Evolutionary conservation across 768 basidiomycete species (phyloP).

Genomic region (Cyathus striatus): DNA sequence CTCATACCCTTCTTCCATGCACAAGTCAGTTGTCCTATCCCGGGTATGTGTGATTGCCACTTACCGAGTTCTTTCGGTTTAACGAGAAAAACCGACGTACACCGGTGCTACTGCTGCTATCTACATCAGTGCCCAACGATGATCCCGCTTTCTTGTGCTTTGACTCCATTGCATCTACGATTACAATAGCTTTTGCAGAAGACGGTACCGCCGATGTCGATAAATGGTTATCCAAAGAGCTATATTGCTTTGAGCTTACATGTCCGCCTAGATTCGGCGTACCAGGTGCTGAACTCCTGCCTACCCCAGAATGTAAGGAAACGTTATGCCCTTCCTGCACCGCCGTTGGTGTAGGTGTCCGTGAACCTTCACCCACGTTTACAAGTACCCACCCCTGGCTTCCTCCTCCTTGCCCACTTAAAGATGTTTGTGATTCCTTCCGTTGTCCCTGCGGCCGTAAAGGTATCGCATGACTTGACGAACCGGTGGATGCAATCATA

Average conservation of each 20-base stretch:
- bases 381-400: conserved; percentile 65
- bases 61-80: conserved; percentile 31
- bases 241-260: no score
- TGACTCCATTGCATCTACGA: conserved; percentile 52
- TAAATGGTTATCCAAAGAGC: no score
- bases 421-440: conserved; percentile 13
- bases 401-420: conserved; percentile 17
- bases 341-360: not conserved
- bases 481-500: conserved; percentile 32
- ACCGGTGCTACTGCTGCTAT: conserved; percentile 5
- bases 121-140: conserved; percentile 5
- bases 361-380: conserved; percentile 42
- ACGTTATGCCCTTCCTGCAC: not conserved
- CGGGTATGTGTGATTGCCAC: no score
- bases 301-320: not conserved
- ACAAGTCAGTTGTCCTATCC: no score
- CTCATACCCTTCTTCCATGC: no score
- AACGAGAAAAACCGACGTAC: conserved; percentile 34
- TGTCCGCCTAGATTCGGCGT: not conserved
- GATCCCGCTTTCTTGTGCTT: conserved; percentile 31
- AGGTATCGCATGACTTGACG: conserved; percentile 12
- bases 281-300: not conserved
- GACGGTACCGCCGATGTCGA: conserved; percentile 22
- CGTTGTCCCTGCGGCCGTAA: conserved; percentile 13
- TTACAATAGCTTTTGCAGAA: conserved; percentile 58